Conservation (phyloP, 768 basidiomycete species). For the Rhodotorula diobovata region DNA sequence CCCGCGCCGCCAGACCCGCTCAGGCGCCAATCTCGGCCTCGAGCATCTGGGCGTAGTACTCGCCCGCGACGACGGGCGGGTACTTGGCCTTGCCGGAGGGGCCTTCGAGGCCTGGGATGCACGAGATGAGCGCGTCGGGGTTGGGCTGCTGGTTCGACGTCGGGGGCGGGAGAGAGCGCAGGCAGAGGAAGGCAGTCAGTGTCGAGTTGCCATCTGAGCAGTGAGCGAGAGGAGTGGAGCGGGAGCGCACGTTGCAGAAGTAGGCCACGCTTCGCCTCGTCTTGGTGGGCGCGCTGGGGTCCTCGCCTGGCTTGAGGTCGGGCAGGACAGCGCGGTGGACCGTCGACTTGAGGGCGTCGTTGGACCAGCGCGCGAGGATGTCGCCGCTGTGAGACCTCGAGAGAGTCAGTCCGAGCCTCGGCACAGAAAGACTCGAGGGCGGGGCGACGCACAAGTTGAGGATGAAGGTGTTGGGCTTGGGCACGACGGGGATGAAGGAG, state of each 20-base stretch:
- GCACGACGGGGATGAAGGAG: conserved; percentile 41
- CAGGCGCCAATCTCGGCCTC: conserved; percentile 26
- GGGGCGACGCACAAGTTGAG: conserved; percentile 41
- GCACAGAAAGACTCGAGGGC: conserved; percentile 45
- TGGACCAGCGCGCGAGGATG: conserved; percentile 44
- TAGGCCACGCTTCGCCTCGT: conserved; percentile 24
- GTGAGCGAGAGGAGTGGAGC: not conserved
- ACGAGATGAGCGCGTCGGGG: conserved; percentile 18
- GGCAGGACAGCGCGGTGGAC: conserved; percentile 51
- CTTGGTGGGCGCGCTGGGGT: not conserved
- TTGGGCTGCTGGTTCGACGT: conserved; percentile 4
- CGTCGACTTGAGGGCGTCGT: conserved; percentile 46
- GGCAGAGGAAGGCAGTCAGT: too few relatives aligned
- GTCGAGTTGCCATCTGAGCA: not conserved
- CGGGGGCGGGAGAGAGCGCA: not conserved
- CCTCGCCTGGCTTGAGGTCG: not conserved
- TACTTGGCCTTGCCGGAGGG: conserved; percentile 17
- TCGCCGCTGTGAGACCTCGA: conserved; percentile 44
- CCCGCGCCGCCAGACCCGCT: not conserved
- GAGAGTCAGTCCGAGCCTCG: conserved; percentile 53
- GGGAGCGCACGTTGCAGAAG: conserved; percentile 33
- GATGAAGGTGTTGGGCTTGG: conserved; percentile 46
- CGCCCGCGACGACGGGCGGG: conserved; percentile 20
- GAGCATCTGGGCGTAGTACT: conserved; percentile 31
- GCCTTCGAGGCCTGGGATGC: conserved; percentile 28